Conservation (phyloP, 108 stramenopile genomes). For the Halocafeteria seosinensis region DNA sequence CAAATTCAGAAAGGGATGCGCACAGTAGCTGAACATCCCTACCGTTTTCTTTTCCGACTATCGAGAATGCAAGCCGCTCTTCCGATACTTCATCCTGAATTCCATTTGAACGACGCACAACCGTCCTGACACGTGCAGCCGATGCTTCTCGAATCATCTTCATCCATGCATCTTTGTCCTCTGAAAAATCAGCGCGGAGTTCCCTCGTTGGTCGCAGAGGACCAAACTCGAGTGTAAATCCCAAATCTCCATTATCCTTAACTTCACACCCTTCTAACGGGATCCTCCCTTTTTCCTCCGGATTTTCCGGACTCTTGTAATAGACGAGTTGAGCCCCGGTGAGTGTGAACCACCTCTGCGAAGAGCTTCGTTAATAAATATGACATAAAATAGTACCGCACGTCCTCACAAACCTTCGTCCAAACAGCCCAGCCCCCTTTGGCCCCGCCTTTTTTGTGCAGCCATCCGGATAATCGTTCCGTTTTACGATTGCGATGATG, state of each 20-base stretch:
- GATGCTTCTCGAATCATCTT: neutral
- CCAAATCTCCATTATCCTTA: neutral
- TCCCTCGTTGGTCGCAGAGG: no score
- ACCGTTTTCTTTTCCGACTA: neutral
- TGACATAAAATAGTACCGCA: no score
- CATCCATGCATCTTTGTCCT: neutral
- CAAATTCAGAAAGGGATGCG: neutral
- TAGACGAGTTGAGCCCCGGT: neutral
- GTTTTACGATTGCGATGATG: no score
- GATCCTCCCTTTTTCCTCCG: neutral
- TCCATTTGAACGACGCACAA: no score
- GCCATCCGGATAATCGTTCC: no score
- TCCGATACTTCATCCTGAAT: no score
- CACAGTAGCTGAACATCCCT: neutral
- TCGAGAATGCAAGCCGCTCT: neutral
- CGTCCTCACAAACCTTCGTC: no score
- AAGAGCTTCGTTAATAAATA: no score
- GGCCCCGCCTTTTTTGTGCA: no score
- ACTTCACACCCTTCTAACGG: neutral
- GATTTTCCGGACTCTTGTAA: neutral
- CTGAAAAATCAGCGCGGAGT: neutral
- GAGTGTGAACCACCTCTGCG: neutral
- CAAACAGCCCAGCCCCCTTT: no score
- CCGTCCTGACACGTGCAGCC: neutral
- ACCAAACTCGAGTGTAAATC: neutral